Percentiles rank a stretch among this genome's conserved stretches.
phyloP scores from a whole-genome alignment of 257 asterid genomes.

The Fraxinus cuspidata region DNA sequence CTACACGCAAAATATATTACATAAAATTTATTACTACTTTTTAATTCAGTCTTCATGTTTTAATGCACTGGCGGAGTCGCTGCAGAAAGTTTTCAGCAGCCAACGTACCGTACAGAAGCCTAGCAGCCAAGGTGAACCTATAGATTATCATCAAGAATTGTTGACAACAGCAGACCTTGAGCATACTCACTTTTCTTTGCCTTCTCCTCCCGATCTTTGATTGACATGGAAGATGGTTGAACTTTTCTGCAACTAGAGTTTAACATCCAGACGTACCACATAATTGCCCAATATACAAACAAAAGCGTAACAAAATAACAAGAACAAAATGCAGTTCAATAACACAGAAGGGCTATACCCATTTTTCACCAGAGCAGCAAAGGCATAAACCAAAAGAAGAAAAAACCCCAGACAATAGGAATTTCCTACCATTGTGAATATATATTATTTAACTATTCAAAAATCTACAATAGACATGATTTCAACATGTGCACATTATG shows the following conservation, averaged over 20 bases:
- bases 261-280: neutral
- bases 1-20: slow-evolving; percentile 53
- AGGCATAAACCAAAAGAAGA: neutral
- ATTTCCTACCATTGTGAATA: too few relatives aligned
- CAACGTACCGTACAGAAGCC: neutral
- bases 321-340: neutral
- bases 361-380: neutral
- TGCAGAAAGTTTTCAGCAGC: slow-evolving; percentile 20
- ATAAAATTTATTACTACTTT: slow-evolving; percentile 60
- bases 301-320: neutral
- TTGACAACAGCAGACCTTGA: slow-evolving; percentile 56
- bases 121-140: slow-evolving; percentile 23
- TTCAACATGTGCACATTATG: too few relatives aligned
- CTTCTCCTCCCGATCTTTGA: slow-evolving; percentile 60
- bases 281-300: too few relatives aligned
- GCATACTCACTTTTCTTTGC: slow-evolving; percentile 48
- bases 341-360: too few relatives aligned
- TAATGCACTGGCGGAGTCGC: slow-evolving; percentile 30
- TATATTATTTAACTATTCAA: neutral
- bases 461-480: neutral
- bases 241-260: slow-evolving; percentile 40
- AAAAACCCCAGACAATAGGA: too few relatives aligned
- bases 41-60: slow-evolving; percentile 41
- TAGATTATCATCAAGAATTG: slow-evolving; percentile 47
- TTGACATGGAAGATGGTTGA: slow-evolving; percentile 43